Conservation (phyloP, 495 filamentous ascomycete genomes). For the Tuber brumale region DNA sequence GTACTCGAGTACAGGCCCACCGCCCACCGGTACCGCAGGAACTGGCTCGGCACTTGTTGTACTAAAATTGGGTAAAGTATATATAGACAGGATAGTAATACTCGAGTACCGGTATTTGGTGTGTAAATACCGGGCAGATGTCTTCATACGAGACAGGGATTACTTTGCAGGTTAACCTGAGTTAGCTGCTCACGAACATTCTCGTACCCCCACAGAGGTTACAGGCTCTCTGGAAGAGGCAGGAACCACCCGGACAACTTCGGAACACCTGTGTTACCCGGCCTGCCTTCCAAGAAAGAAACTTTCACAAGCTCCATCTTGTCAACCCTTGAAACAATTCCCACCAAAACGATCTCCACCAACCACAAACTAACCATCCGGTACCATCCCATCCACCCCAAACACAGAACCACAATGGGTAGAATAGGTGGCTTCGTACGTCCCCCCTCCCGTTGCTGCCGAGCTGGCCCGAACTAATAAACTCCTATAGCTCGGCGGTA, state of each 20-base stretch:
- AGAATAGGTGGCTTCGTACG: conserved; percentile 78
- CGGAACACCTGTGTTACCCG: not conserved
- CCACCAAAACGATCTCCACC: not conserved
- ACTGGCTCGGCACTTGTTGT: not conserved
- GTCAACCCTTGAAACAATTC: not conserved
- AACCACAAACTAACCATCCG: not conserved
- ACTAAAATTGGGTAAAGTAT: not conserved
- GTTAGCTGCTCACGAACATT: not conserved
- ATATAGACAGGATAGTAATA: not conserved
- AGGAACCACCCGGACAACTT: not conserved
- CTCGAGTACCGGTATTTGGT: not conserved
- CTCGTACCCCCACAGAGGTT: no score
- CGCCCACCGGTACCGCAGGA: not conserved
- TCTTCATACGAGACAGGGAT: not conserved
- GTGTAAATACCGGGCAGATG: not conserved
- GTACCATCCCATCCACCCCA: not conserved
- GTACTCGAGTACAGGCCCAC: no score
- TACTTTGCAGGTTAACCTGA: not conserved
- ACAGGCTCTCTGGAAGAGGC: not conserved
- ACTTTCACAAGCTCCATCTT: not conserved
- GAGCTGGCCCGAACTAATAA: conserved; percentile 28
- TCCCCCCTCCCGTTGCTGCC: conserved; percentile 30
- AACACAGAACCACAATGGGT: conserved; percentile 52
- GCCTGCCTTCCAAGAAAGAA: not conserved
- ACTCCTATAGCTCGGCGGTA: conserved; percentile 60